phyloP scores from a whole-genome alignment of 202 grass and related monocot species.

The Bolboschoenoplectus hybrid region DNA sequence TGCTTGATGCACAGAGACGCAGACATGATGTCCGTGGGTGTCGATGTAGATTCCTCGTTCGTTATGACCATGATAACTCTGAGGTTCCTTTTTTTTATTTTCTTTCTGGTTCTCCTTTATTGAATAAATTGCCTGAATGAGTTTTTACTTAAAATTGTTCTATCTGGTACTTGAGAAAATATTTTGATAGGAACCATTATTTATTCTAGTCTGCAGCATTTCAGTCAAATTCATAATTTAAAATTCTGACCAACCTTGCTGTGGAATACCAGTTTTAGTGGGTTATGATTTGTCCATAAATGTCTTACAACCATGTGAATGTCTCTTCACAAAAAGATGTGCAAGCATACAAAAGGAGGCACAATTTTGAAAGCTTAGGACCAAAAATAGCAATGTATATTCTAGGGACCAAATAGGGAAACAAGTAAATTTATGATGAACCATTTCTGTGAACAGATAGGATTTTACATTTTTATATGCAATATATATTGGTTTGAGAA shows the following conservation, averaged over 20 bases:
- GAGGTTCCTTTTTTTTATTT: conserved; percentile 56
- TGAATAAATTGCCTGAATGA: conserved; percentile 20
- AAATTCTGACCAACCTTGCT: neutral
- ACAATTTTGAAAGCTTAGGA: neutral
- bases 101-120: neutral
- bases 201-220: neutral
- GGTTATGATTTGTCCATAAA: neutral
- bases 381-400: neutral
- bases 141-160: conserved; percentile 28
- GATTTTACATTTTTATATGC: neutral
- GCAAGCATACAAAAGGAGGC: neutral
- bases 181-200: neutral
- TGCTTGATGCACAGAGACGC: conserved; percentile 95
- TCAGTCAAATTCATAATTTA: neutral
- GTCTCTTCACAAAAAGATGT: neutral
- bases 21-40: conserved; percentile 95
- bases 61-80: conserved; percentile 92
- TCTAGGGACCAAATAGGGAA: neutral
- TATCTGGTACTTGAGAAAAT: neutral
- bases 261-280: conserved; percentile 10
- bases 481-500: conserved; percentile 17
- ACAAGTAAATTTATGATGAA: neutral
- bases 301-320: neutral
- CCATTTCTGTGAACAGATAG: neutral
- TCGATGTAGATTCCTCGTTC: conserved; percentile 96